Evolutionary conservation across 1,284 basidiomycete genomes (phyloP).

Genomic region (Grifola frondosa): DNA sequence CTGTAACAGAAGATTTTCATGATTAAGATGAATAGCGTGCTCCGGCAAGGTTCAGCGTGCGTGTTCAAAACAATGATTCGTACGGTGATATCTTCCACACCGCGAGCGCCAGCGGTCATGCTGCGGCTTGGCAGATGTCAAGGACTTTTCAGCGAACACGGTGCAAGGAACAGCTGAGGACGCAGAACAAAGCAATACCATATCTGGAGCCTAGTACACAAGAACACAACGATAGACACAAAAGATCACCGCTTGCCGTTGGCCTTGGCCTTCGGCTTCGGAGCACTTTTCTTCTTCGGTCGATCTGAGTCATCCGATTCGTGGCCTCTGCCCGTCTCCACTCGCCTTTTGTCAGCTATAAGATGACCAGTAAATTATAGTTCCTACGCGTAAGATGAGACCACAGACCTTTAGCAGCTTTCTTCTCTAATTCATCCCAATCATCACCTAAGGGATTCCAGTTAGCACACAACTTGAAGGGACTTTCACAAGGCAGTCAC

Average conservation of each 20-base stretch:
- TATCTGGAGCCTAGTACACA: constrained; percentile 2
- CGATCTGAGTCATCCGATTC: constrained; percentile 68
- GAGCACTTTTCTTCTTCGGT: constrained; percentile 64
- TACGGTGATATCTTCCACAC: no score
- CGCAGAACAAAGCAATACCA: no score
- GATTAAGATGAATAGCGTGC: no score
- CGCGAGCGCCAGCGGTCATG: no score
- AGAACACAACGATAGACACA: background rate
- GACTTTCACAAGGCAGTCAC: constrained; percentile 26
- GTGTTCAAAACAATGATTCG: no score
- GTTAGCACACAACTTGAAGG: constrained; percentile 11
- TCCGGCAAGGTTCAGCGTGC: no score
- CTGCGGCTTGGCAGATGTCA: no score
- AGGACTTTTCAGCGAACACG: no score
- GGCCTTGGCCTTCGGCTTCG: constrained; percentile 37
- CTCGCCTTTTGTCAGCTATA: constrained; percentile 69
- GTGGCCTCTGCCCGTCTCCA: constrained; percentile 45
- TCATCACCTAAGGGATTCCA: constrained; percentile 64
- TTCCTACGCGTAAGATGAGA: background rate
- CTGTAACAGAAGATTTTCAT: no score
- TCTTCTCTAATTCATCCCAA: constrained; percentile 93
- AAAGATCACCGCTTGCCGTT: constrained; percentile 40
- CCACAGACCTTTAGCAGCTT: constrained; percentile 71
- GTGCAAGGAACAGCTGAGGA: no score
- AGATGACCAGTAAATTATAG: background rate